Evolutionary conservation across 177 flowering plant genomes (phyloP).

Genomic region (Tripterygium wilfordii): DNA sequence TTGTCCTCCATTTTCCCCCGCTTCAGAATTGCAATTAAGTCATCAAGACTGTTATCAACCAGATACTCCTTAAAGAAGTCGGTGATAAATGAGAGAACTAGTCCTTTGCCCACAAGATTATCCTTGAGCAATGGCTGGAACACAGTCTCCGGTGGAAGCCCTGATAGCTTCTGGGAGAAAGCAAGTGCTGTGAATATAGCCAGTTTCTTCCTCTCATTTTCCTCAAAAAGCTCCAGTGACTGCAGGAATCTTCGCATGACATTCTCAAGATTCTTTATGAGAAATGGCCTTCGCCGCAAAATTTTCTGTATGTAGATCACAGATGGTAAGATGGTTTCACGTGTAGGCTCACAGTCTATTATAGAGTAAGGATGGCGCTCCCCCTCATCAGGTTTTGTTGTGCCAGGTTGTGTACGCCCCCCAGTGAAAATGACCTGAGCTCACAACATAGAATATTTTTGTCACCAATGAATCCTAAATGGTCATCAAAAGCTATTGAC

Average conservation of each 20-base stretch:
- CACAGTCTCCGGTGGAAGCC: slow-evolving; percentile 97
- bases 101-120: slow-evolving; percentile 92
- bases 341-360: slow-evolving; percentile 77
- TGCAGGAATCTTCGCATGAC: slow-evolving; percentile 93
- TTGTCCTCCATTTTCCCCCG: slow-evolving; percentile 95
- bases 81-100: slow-evolving; percentile 86
- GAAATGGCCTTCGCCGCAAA: slow-evolving; percentile 81
- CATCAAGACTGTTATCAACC: slow-evolving; percentile 87
- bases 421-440: slow-evolving; percentile 90
- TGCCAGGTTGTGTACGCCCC: slow-evolving; percentile 97
- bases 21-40: slow-evolving; percentile 80
- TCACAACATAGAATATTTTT: no score
- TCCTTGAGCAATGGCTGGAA: slow-evolving; percentile 98
- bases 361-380: slow-evolving; percentile 90
- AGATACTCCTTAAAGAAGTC: slow-evolving; percentile 96
- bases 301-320: slow-evolving; percentile 93
- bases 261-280: slow-evolving; percentile 98
- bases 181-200: slow-evolving; percentile 99
- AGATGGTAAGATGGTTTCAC: slow-evolving; percentile 83
- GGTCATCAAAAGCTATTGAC: no score
- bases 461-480: no score
- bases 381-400: slow-evolving; percentile 96
- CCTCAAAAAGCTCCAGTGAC: slow-evolving; percentile 96
- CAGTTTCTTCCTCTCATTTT: slow-evolving; percentile 93
- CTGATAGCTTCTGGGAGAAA: slow-evolving; percentile 96